These are phyloP conservation scores for Pseudozyma hubeiensis DNA, from an alignment of 1,284 basidiomycete species.

Conservation along the genomic window DNA sequence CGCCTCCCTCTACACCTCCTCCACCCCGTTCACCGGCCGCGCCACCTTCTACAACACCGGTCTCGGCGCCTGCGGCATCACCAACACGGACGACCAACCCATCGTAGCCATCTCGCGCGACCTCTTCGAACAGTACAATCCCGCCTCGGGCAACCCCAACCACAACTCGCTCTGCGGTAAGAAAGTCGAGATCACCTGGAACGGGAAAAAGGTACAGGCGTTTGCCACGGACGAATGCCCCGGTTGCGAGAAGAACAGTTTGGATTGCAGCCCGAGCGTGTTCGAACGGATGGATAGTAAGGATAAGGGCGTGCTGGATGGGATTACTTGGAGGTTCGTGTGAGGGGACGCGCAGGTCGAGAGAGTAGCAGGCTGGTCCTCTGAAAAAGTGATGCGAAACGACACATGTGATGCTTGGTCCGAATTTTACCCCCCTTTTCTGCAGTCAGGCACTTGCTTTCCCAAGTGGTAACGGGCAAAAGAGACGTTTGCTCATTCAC, in stretches of 20 bases:
- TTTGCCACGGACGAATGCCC: conserved; percentile 78
- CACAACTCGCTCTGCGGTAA: conserved; percentile 72
- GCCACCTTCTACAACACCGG: conserved; percentile 49
- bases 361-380: too few relatives aligned
- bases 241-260: conserved; percentile 77
- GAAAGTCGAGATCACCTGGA: conserved; percentile 75
- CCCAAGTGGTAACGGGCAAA: too few relatives aligned
- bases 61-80: conserved; percentile 43
- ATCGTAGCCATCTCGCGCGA: conserved; percentile 53
- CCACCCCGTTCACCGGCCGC: conserved; percentile 23
- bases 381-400: too few relatives aligned
- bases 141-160: conserved; percentile 32
- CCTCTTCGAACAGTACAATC: conserved; percentile 52
- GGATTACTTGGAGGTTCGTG: conserved; percentile 47
- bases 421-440: too few relatives aligned
- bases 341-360: too few relatives aligned
- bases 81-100: conserved; percentile 28
- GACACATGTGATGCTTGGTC: too few relatives aligned
- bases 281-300: conserved; percentile 71
- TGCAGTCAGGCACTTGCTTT: too few relatives aligned
- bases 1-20: conserved; percentile 15
- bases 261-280: conserved; percentile 81
- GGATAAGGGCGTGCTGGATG: conserved; percentile 49
- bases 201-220: conserved; percentile 72
- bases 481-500: too few relatives aligned